Percentiles rank a stretch among this genome's conserved stretches.
phyloP scores from a whole-genome alignment of 2,329 filamentous ascomycete species.

The Botryotinia convoluta region DNA sequence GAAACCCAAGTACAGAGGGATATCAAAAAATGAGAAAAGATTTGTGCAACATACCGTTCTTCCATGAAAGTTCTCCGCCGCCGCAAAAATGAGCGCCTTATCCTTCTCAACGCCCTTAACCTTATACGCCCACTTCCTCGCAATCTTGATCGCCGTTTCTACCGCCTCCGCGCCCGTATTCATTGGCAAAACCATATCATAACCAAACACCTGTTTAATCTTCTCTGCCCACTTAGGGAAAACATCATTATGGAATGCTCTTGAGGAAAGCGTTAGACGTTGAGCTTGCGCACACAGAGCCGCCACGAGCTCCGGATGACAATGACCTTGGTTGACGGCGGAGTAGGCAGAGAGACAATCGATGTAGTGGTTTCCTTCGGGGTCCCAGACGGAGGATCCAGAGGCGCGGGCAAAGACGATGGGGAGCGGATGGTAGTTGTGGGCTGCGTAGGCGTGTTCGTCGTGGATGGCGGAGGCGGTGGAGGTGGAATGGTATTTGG shows the following conservation, averaged over 20 bases:
- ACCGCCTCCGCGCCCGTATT: conserved; percentile 96
- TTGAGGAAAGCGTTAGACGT: conserved; percentile 85
- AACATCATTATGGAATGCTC: conserved; percentile 97
- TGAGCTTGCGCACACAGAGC: conserved; percentile 85
- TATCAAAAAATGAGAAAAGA: background rate
- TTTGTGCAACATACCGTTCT: conserved; percentile 65
- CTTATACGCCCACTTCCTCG: conserved; percentile 97
- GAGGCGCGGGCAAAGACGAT: conserved; percentile 86
- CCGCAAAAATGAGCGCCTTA: conserved; percentile 81
- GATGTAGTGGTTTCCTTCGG: conserved; percentile 90
- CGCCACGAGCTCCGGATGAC: conserved; percentile 92
- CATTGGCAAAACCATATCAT: conserved; percentile 98
- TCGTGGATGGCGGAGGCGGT: conserved; percentile 74
- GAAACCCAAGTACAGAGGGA: too few relatives aligned
- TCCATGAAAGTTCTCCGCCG: conserved; percentile 92
- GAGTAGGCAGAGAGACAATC: conserved; percentile 98
- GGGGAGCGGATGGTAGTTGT: conserved; percentile 98
- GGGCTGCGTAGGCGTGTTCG: conserved; percentile 83
- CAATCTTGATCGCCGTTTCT: conserved; percentile 94
- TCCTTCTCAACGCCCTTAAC: conserved; percentile 83
- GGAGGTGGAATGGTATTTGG: conserved; percentile 69
- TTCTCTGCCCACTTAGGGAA: conserved; percentile 95
- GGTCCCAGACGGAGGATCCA: conserved; percentile 92
- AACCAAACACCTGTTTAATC: conserved; percentile 83
- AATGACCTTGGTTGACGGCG: conserved; percentile 97